Evolutionary conservation across 306 rosid genomes (phyloP).

Genomic region (Corylus avellana): DNA sequence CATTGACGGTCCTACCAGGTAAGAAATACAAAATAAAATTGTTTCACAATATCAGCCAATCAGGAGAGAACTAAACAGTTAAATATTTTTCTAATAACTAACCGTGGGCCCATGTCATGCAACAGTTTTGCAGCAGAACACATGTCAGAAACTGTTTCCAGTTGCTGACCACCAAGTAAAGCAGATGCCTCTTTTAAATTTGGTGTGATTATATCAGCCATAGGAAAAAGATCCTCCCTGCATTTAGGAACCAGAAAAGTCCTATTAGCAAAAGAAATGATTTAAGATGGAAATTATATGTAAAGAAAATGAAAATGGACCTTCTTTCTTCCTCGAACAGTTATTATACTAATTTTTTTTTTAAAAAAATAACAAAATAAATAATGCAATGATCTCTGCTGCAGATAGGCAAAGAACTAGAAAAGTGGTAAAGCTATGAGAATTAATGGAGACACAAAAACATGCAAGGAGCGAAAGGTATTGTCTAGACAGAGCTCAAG

Average conservation of each 20-base stretch:
- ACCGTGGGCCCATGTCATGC: conserved; percentile 86
- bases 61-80: conserved; percentile 12
- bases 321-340: conserved; percentile 1
- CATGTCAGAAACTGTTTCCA: conserved; percentile 85
- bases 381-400: neutral
- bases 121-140: conserved; percentile 73
- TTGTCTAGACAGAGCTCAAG: neutral
- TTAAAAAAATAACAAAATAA: neutral
- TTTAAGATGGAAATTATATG: neutral
- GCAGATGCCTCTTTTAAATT: conserved; percentile 87
- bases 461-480: neutral
- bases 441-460: neutral
- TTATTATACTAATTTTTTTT: neutral
- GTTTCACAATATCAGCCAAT: conserved; percentile 16
- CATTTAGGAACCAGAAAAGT: conserved; percentile 36
- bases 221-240: conserved; percentile 90
- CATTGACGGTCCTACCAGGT: neutral
- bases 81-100: conserved; percentile 26
- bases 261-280: neutral
- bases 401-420: neutral
- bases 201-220: conserved; percentile 87
- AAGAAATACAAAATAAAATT: neutral
- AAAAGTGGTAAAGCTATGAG: neutral
- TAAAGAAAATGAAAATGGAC: neutral
- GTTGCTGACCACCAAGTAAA: conserved; percentile 66